Base-by-base conservation (phyloP, 1,139 yeast species). In the Geotrichum macrosporum region DNA sequence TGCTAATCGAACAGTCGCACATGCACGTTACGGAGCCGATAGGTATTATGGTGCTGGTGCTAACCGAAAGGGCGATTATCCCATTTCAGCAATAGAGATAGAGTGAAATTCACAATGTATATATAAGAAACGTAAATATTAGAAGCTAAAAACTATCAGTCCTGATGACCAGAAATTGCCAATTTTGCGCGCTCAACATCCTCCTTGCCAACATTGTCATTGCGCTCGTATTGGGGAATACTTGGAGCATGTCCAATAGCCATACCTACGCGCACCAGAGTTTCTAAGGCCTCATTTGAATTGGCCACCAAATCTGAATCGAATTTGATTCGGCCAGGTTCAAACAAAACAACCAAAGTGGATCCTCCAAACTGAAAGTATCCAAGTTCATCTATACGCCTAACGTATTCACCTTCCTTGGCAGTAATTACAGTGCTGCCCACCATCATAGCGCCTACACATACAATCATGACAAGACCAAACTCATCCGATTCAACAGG, bases 391-490 rank as follows among this genome's bases (percentile, higher is more conserved):
- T 85, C 94, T 5, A 92, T 85, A 46, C 92, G 72, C 13, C 67
- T 59, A 5, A 89, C 73, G 0, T 50, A 42, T 35, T 80, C 79
- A 2, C 86, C 87, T 38, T 74, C 77, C 44, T 74, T 61, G n/a
- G 80, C 81, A 0, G 92, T 81, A 31, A 89, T 66, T 0, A 87
- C 76, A 2, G 82, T 88, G 2, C 95, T 84, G 0, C 97, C 97
- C 3, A 92, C 98, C 96, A 92, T 88, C 97, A 92, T 92, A 1
- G 98, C 98, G 21, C 98, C 98, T 6, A 92, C 87, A 5, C 94
- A 80, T 21, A 87, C 77, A 68, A 86, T 74, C 55, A 85, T 71
- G 15, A 92, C 84, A 0, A 77, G 73, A 0, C 96, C 97, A 65
- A 85, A 88, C 21, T 75, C 70, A 37, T 74, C 72, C 1, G 95